phyloP scores from a whole-genome alignment of 1,284 basidiomycete species.

The Agroathelia rolfsii region DNA sequence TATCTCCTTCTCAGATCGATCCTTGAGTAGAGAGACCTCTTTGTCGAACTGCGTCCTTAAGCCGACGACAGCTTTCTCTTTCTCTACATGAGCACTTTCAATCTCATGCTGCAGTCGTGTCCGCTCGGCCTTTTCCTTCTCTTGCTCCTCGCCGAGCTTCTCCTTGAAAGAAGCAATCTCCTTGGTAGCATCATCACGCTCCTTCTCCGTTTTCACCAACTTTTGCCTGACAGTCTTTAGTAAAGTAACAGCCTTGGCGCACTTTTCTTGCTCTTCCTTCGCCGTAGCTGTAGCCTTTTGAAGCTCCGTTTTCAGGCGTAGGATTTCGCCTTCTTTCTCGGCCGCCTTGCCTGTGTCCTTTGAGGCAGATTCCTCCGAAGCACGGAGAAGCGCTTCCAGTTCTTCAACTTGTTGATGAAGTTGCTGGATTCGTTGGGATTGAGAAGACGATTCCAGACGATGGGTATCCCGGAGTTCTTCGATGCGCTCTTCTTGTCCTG shows the following conservation, averaged over 20 bases:
- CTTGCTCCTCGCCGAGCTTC: conserved; percentile 47
- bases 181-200: conserved; percentile 68
- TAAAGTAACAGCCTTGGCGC: conserved; percentile 83
- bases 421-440: conserved; percentile 61
- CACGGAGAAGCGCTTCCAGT: conserved; percentile 55
- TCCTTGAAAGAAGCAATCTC: conserved; percentile 45
- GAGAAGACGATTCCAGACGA: conserved; percentile 66
- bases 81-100: conserved; percentile 50
- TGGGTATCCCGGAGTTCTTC: conserved; percentile 81
- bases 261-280: conserved; percentile 93
- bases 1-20: conserved; percentile 68
- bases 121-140: conserved; percentile 57
- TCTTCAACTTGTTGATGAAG: conserved; percentile 62
- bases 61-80: conserved; percentile 59
- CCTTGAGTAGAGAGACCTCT: conserved; percentile 53
- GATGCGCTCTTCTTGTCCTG: conserved; percentile 77
- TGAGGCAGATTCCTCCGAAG: conserved; percentile 36
- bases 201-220: conserved; percentile 86
- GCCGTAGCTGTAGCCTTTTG: conserved; percentile 50
- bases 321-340: conserved; percentile 43
- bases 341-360: conserved; percentile 36
- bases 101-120: conserved; percentile 47
- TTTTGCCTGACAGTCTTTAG: conserved; percentile 91
- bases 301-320: conserved; percentile 49
- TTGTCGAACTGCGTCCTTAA: conserved; percentile 70